A percentile compares a stretch with the other conserved stretches of the same genome.
Conservation (phyloP, 441 rosid species). For the Pelargonium myrrhifolium region DNA sequence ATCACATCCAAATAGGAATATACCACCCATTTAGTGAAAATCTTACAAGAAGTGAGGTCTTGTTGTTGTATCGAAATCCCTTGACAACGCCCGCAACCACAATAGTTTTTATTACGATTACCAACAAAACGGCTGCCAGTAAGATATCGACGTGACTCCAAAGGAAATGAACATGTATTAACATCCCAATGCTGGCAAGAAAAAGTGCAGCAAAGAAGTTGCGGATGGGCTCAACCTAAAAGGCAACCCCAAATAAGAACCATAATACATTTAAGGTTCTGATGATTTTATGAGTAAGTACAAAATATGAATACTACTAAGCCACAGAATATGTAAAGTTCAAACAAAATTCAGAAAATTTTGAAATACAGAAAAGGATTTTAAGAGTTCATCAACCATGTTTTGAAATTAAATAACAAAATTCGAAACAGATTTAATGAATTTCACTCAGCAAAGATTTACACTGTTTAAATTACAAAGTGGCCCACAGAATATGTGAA, state of each 20-base stretch:
- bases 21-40: slow-evolving; percentile 3
- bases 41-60: slow-evolving; percentile 88
- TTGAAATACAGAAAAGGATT: too few species aligned
- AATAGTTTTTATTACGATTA: slow-evolving; percentile 74
- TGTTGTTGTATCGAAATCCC: slow-evolving; percentile 87
- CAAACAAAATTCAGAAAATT: too few species aligned
- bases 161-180: slow-evolving; percentile 86
- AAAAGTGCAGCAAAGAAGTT: slow-evolving; percentile 95
- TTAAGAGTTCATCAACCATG: too few species aligned
- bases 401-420: too few species aligned
- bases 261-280: neutral
- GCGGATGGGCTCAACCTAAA: slow-evolving; percentile 91
- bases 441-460: too few species aligned
- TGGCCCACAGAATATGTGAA: too few species aligned
- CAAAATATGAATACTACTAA: neutral
- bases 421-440: too few species aligned
- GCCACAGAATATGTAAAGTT: too few species aligned
- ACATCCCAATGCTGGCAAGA: slow-evolving; percentile 96
- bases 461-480: too few species aligned
- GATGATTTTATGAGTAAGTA: neutral
- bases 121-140: slow-evolving; percentile 84
- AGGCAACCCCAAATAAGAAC: neutral
- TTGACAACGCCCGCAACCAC: slow-evolving; percentile 75
- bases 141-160: slow-evolving; percentile 93
- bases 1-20: neutral